Evolutionary conservation across 352 stramenopile genomes (phyloP).

Genomic region (Phytopythium oedochilum): DNA sequence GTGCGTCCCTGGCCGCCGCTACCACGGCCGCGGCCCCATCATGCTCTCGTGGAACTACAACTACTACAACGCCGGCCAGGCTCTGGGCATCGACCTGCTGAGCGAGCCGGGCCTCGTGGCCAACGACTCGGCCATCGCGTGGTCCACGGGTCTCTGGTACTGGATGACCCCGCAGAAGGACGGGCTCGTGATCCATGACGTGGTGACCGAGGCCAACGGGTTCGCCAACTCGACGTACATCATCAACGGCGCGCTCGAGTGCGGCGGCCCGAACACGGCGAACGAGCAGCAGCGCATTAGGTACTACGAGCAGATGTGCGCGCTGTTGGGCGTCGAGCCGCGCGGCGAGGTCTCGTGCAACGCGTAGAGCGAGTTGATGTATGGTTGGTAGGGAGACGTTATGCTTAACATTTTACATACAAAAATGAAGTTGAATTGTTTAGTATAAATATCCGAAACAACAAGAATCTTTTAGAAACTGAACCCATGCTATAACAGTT

Average conservation of each 20-base stretch:
- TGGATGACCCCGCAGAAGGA: conserved; percentile 39
- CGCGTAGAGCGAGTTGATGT: too few relatives aligned
- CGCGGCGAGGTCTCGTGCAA: conserved; percentile 31
- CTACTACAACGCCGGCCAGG: conserved; percentile 33
- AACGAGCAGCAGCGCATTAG: conserved; percentile 37
- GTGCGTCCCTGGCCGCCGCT: conserved; percentile 29
- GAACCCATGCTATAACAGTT: too few relatives aligned
- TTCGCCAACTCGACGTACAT: conserved; percentile 39
- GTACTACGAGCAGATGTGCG: conserved; percentile 22
- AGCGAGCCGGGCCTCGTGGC: conserved; percentile 32
- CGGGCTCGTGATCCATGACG: conserved; percentile 36
- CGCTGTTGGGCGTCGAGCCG: conserved; percentile 21
- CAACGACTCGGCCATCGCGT: conserved; percentile 25
- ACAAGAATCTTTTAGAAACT: too few relatives aligned
- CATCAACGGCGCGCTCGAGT: conserved; percentile 47
- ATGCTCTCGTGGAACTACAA: conserved; percentile 58
- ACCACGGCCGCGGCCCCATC: conserved; percentile 49
- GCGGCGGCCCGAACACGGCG: conserved; percentile 25
- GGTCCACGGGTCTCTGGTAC: conserved; percentile 51
- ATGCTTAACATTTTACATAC: too few relatives aligned
- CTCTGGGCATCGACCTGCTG: conserved; percentile 31
- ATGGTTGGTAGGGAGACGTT: too few relatives aligned
- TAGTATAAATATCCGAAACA: too few relatives aligned
- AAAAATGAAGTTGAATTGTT: too few relatives aligned
- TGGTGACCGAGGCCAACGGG: conserved; percentile 24